Evolutionary conservation across 352 stramenopile species (phyloP).

Genomic region (Pythium insidiosum): DNA sequence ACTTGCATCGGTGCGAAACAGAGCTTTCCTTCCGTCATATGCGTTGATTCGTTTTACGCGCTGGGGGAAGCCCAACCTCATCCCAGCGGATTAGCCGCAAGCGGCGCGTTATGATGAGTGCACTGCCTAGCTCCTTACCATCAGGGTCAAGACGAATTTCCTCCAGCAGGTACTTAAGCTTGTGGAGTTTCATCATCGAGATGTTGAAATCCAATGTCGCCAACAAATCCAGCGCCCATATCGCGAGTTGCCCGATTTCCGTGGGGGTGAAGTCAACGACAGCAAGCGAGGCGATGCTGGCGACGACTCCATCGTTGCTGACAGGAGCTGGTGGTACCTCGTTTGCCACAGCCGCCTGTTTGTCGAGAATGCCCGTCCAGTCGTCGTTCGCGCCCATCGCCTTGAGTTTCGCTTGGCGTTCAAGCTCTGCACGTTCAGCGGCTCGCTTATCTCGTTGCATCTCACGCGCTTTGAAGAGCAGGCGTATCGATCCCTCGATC

Average conservation of each 20-base stretch:
- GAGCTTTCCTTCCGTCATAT: too few species aligned
- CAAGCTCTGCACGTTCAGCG: slow-evolving; percentile 24
- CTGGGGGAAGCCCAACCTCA: too few species aligned
- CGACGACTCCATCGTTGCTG: slow-evolving; percentile 16
- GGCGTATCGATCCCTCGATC: slow-evolving; percentile 45
- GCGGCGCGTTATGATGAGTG: slow-evolving; percentile 51
- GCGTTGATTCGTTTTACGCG: background rate
- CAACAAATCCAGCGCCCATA: slow-evolving; percentile 71
- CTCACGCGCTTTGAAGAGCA: slow-evolving; percentile 51
- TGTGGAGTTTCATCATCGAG: slow-evolving; percentile 60
- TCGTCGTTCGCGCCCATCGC: slow-evolving; percentile 24
- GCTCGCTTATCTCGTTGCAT: slow-evolving; percentile 44
- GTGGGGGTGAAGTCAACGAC: slow-evolving; percentile 57
- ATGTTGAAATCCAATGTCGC: slow-evolving; percentile 61
- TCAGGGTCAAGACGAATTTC: slow-evolving; percentile 63
- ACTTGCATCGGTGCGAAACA: too few species aligned
- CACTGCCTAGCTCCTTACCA: slow-evolving; percentile 34
- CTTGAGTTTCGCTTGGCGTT: slow-evolving; percentile 16
- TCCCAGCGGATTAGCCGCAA: slow-evolving; percentile 64
- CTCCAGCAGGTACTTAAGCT: slow-evolving; percentile 64
- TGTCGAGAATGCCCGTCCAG: slow-evolving; percentile 31
- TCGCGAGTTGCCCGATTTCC: slow-evolving; percentile 53
- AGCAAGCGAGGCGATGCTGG: slow-evolving; percentile 31
- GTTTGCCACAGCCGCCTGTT: slow-evolving; percentile 6
- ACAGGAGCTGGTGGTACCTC: slow-evolving; percentile 15